Evolutionary conservation across 2,329 filamentous ascomycete species (phyloP).

Genomic region (Stagonosporopsis cucurbitacearum): DNA sequence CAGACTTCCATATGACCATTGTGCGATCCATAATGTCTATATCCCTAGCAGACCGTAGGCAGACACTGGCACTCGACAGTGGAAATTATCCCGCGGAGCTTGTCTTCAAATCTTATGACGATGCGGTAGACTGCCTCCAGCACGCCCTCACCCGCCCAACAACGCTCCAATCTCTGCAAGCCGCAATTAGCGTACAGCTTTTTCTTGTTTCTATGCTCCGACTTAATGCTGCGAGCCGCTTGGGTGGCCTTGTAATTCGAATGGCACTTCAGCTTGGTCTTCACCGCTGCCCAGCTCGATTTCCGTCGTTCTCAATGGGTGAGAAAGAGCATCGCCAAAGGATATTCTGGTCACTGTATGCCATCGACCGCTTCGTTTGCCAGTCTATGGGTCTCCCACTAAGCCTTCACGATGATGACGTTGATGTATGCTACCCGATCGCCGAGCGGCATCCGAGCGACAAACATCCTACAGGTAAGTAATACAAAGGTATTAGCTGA

Average conservation of each 20-base stretch:
- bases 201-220: conserved; percentile 64
- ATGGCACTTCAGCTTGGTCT: conserved; percentile 64
- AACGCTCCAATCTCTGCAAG: conserved; percentile 55
- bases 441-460: conserved; percentile 53
- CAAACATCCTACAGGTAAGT: conserved; percentile 22
- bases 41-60: conserved; percentile 60
- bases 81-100: conserved; percentile 51
- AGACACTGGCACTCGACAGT: conserved; percentile 36
- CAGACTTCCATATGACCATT: conserved; percentile 51
- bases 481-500: neutral
- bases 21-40: conserved; percentile 61
- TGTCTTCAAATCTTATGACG: conserved; percentile 58
- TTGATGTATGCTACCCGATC: conserved; percentile 64
- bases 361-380: conserved; percentile 61
- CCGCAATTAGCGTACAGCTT: conserved; percentile 60
- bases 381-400: conserved; percentile 64
- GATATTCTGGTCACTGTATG: conserved; percentile 65
- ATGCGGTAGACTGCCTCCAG: conserved; percentile 59
- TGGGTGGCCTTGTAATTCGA: conserved; percentile 62
- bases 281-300: conserved; percentile 64
- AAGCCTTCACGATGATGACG: conserved; percentile 62
- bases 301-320: conserved; percentile 56
- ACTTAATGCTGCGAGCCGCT: conserved; percentile 62
- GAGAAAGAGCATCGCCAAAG: conserved; percentile 59
- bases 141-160: conserved; percentile 57